phyloP scores from a whole-genome alignment of 495 filamentous ascomycete genomes.

The Penicillium chermesinum region DNA sequence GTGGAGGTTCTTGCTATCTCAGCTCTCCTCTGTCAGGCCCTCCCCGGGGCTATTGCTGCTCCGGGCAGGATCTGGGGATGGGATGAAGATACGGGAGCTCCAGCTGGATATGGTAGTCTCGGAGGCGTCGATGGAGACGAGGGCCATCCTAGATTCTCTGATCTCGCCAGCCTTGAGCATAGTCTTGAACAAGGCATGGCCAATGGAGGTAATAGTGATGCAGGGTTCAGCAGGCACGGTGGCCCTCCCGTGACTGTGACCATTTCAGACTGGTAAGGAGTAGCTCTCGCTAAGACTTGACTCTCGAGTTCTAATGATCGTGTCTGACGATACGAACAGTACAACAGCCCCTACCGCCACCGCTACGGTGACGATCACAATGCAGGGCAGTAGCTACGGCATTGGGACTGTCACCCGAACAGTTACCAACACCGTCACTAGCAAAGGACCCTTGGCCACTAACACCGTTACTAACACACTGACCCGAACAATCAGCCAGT shows the following conservation, averaged over 20 bases:
- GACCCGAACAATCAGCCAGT: background rate
- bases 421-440: constrained; percentile 2
- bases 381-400: background rate
- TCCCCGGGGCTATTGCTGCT: background rate
- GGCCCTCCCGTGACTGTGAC: background rate
- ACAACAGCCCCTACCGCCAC: background rate
- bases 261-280: background rate
- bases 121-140: background rate
- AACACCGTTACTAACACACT: background rate
- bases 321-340: background rate
- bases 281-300: too few relatives aligned
- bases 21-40: background rate
- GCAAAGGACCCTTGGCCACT: background rate
- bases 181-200: background rate
- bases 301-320: background rate
- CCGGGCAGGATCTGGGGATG: background rate
- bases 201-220: background rate
- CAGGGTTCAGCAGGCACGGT: background rate
- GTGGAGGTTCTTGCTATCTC: background rate
- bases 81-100: background rate
- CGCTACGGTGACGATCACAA: constrained; percentile 2
- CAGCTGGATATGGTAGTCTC: background rate
- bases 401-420: background rate
- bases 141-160: background rate
- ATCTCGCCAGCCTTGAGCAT: background rate